Base-by-base conservation (phyloP, 2,329 filamentous ascomycete genomes). In the Hymenoscyphus scutula region DNA sequence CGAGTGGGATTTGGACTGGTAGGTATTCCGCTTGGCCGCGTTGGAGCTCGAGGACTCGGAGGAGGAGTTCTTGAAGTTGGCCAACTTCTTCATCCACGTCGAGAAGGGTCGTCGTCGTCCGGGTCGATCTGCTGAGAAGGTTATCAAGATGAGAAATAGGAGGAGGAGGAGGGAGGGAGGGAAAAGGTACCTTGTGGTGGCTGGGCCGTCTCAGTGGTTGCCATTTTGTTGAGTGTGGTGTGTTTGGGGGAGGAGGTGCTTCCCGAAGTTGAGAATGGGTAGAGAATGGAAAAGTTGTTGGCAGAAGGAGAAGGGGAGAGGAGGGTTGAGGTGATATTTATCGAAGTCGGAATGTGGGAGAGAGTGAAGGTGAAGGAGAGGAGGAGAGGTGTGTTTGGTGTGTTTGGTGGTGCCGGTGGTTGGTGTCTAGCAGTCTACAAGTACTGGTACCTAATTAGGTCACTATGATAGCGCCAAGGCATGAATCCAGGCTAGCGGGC, bases 81-180 rank as follows among this genome's bases (percentile, higher is more conserved):
- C 88, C 62, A 98, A 85, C 73, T 93, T 93, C 82, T 93, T 96
- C 81, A 99, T 92, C 90, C 94, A 96, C 69, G 88, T 91, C 55
- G 93, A 86, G 74, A 98, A 98, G 27, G 93, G 94, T 67, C 91
- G 87, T 70, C 92, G 89, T 68, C 92, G 89, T 37, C 84, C 84
- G 73, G 77, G 69, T 68, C 83, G 79, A 68, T 80, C 79, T 69
- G 87, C 82, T 69, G 45, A 27, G n/a, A 29, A 53, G 61, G 5
- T 56, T 60, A 59, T 53, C 41, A 56, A 62, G 30, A 41, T 54
- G 54, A 62, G 56, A 60, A 60, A 59, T 56, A 11, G 34, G 51
- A 59, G 60, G 7, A 56, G 56, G 25, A 58, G 55, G 17, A 15
- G 58, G 17, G 58, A 58, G 41, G 7, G 51, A 32, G 53, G 59